These are phyloP conservation scores for Populus trichocarpa DNA, from an alignment of 441 rosid genomes.

Conservation along the genomic window DNA sequence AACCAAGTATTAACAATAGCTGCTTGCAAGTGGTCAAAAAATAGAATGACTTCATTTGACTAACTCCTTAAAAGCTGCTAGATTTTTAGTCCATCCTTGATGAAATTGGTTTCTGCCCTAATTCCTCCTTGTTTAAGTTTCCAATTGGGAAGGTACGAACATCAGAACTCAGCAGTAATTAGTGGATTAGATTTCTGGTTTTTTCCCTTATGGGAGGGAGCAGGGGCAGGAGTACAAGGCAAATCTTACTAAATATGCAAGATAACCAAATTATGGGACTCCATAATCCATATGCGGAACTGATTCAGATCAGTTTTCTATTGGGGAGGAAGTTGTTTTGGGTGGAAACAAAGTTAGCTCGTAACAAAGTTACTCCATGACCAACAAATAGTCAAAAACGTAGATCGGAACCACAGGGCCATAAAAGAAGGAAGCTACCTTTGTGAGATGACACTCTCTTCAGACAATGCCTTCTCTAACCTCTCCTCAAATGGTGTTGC, in stretches of 20 bases:
- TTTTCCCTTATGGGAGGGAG: neutral
- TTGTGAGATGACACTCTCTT: constrained; percentile 51
- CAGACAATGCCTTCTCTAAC: constrained; percentile 87
- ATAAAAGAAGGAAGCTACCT: constrained; percentile 37
- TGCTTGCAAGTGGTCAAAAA: too few relatives aligned
- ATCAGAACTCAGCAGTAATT: neutral
- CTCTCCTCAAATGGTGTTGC: constrained; percentile 99
- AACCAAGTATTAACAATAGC: too few relatives aligned
- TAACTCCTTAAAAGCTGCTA: neutral
- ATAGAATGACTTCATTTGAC: neutral
- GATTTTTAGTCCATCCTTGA: neutral
- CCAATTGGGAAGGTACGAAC: neutral
- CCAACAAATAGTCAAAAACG: neutral
- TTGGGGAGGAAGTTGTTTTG: neutral
- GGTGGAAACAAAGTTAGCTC: neutral
- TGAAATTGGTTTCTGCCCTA: neutral
- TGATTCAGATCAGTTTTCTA: neutral
- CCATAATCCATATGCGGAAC: neutral
- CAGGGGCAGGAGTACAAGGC: neutral
- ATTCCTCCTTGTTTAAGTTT: neutral
- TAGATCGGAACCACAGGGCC: neutral
- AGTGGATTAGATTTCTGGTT: neutral
- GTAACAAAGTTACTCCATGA: neutral
- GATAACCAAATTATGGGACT: neutral
- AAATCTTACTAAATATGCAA: neutral